These are phyloP conservation scores for Pyricularia pennisetigena DNA, from an alignment of 2,329 filamentous ascomycete genomes.

Conservation along the genomic window DNA sequence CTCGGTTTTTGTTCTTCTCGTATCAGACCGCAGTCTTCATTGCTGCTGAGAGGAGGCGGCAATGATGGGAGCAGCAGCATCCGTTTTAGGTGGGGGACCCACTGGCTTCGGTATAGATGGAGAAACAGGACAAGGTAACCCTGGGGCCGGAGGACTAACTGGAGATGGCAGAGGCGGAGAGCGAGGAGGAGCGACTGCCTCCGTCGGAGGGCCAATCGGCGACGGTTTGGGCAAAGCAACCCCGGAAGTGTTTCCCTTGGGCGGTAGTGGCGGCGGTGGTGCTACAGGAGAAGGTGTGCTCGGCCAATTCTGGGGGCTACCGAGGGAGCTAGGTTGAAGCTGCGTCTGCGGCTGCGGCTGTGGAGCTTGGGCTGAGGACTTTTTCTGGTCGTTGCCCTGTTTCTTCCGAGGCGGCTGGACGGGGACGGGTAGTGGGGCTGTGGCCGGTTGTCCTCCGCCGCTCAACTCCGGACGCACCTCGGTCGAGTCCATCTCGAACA, in stretches of 20 bases:
- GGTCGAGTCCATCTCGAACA: slow-evolving; percentile 4
- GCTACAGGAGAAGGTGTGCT: too few relatives aligned
- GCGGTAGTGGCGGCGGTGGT: too few relatives aligned
- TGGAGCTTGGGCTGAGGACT: too few relatives aligned
- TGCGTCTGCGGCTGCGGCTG: too few relatives aligned
- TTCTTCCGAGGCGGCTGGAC: neutral
- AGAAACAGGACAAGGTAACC: neutral
- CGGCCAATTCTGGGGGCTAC: neutral
- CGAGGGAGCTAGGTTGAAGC: neutral
- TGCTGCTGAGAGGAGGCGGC: too few relatives aligned
- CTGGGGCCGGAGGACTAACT: neutral
- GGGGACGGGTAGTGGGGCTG: neutral
- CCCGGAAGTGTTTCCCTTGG: too few relatives aligned
- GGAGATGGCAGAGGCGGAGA: neutral
- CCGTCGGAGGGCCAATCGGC: too few relatives aligned
- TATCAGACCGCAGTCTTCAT: too few relatives aligned
- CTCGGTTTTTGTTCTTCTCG: too few relatives aligned
- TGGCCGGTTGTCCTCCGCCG: neutral
- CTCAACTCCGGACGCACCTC: neutral
- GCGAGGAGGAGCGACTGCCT: neutral
- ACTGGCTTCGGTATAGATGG: neutral
- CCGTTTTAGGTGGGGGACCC: neutral
- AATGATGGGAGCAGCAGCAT: neutral
- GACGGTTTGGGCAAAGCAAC: too few relatives aligned
- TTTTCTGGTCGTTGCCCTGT: too few relatives aligned